Conservation (phyloP, 2,329 filamentous ascomycete genomes). For the Aspergillus felis region DNA sequence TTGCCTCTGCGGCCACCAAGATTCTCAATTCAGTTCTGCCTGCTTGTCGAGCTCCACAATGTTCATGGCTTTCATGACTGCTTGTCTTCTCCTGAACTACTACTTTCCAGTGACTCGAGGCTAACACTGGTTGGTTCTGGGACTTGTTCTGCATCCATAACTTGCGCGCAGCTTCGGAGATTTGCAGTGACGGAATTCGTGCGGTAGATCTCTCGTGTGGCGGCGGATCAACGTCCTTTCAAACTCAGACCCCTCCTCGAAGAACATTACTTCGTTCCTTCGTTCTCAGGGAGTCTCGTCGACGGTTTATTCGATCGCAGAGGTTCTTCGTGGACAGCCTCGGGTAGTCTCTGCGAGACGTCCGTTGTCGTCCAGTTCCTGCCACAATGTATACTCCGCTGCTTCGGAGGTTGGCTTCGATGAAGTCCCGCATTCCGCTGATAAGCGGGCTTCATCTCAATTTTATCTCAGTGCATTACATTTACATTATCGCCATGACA, state of each 20-base stretch:
- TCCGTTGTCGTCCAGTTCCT: slow-evolving; percentile 1
- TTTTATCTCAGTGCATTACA: slow-evolving; percentile 53
- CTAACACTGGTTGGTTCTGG: background rate
- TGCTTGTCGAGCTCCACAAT: slow-evolving; percentile 1
- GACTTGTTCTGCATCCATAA: background rate
- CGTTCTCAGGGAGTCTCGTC: background rate
- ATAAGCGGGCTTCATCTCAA: slow-evolving; percentile 38
- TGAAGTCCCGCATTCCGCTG: slow-evolving; percentile 36
- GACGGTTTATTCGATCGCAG: background rate
- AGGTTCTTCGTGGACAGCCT: background rate
- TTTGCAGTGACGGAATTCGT: background rate
- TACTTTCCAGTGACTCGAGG: slow-evolving; percentile 1
- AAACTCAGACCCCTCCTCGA: background rate
- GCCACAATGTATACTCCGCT: slow-evolving; percentile 29
- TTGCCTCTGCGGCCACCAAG: background rate
- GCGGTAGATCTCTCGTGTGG: background rate
- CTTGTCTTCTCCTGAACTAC: background rate
- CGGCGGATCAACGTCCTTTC: background rate
- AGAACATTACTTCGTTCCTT: background rate
- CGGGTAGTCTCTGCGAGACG: background rate
- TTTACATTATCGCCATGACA: slow-evolving; percentile 72
- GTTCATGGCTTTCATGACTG: background rate
- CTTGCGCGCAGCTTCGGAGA: background rate
- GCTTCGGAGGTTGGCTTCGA: slow-evolving; percentile 12
- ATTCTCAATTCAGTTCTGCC: background rate